Evolutionary conservation across 495 filamentous ascomycete genomes (phyloP).

Genomic region (Aspergillus haitiensis): DNA sequence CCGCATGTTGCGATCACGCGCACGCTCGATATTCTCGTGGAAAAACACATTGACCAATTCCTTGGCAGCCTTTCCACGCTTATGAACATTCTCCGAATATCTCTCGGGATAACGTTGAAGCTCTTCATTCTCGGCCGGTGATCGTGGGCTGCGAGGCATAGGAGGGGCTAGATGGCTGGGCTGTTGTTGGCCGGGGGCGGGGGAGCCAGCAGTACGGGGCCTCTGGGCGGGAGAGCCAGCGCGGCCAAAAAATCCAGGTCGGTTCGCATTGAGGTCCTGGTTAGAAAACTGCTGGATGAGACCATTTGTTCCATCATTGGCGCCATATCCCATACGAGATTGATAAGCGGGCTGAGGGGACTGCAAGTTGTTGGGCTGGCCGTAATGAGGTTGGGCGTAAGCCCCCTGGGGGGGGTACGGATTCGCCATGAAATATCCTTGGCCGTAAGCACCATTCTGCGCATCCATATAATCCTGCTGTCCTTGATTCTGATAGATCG

Average conservation of each 20-base stretch:
- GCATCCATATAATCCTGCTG: conserved; percentile 56
- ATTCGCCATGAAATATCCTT: conserved; percentile 67
- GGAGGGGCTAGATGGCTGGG: conserved; percentile 64
- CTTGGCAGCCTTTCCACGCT: conserved; percentile 63
- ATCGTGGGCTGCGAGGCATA: conserved; percentile 54
- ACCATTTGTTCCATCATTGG: conserved; percentile 69
- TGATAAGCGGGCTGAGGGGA: conserved; percentile 54
- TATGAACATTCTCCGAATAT: conserved; percentile 77
- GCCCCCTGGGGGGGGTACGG: conserved; percentile 59
- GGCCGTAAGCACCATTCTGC: conserved; percentile 50
- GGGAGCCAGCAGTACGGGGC: conserved; percentile 70
- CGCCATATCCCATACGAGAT: conserved; percentile 45
- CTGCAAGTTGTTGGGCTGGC: conserved; percentile 58
- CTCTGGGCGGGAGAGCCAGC: conserved; percentile 71
- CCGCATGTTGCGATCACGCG: conserved; percentile 88
- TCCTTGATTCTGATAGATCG: conserved; percentile 68
- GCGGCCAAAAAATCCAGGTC: conserved; percentile 67
- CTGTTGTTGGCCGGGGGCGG: conserved; percentile 59
- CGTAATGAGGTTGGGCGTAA: conserved; percentile 62
- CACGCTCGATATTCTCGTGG: conserved; percentile 91
- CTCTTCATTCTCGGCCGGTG: conserved; percentile 47
- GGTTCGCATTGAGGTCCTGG: conserved; percentile 80
- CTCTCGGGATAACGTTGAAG: conserved; percentile 73
- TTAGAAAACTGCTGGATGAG: conserved; percentile 95
- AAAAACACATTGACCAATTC: conserved; percentile 83